These are phyloP conservation scores for Achlya hypogyna DNA, from an alignment of 352 stramenopile genomes.

Conservation along the genomic window DNA sequence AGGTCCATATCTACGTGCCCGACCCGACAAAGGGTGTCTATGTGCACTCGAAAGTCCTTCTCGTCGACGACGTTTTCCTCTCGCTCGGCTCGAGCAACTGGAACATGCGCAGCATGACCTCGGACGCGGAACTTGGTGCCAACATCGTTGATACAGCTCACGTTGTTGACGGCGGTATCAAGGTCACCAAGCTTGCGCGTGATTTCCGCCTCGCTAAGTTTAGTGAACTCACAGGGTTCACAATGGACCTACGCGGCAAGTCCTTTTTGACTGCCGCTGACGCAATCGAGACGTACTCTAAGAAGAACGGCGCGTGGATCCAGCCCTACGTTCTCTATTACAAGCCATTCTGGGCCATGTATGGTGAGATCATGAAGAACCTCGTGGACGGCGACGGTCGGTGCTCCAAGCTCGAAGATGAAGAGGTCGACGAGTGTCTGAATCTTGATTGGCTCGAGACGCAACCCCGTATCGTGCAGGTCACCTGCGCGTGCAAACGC, in stretches of 20 bases:
- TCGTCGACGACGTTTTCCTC: slow-evolving; percentile 60
- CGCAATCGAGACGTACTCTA: slow-evolving; percentile 27
- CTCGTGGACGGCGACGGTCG: slow-evolving; percentile 21
- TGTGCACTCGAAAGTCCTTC: slow-evolving; percentile 43
- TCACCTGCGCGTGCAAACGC: neutral
- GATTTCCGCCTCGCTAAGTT: slow-evolving; percentile 55
- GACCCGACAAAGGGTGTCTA: slow-evolving; percentile 33
- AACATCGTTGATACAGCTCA: slow-evolving; percentile 39
- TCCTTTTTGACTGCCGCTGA: slow-evolving; percentile 34
- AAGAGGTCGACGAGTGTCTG: slow-evolving; percentile 9
- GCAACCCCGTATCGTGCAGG: neutral
- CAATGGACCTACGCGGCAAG: slow-evolving; percentile 31
- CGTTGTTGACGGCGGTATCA: slow-evolving; percentile 26
- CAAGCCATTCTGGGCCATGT: slow-evolving; percentile 28
- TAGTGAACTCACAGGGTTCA: slow-evolving; percentile 35
- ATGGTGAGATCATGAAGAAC: slow-evolving; percentile 30
- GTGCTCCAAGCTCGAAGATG: slow-evolving; percentile 26
- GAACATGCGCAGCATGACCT: slow-evolving; percentile 60
- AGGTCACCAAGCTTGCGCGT: slow-evolving; percentile 31
- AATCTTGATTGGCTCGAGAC: neutral
- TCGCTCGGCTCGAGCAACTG: slow-evolving; percentile 52
- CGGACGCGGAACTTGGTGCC: slow-evolving; percentile 44
- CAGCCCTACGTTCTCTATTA: slow-evolving; percentile 27
- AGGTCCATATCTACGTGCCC: slow-evolving; percentile 41
- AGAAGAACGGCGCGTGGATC: slow-evolving; percentile 26